Base-by-base conservation (phyloP, 371 early-diverging fungal genomes). In the Syncephalis fuscata region DNA sequence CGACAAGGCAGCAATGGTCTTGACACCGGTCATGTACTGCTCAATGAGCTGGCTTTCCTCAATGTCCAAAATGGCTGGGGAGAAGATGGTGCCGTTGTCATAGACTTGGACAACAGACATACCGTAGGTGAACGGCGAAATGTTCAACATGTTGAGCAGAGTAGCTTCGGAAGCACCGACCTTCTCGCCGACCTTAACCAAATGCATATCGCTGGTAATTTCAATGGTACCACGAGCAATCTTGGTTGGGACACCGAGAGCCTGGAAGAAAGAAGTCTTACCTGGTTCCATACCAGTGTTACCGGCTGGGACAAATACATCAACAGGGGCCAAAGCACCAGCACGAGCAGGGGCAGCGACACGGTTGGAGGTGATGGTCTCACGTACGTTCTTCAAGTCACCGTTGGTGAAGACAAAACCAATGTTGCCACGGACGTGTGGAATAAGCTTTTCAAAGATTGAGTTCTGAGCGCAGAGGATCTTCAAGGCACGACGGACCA, bases 171-270 rank as follows among this genome's bases (percentile, higher is more conserved):
- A 97, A 61, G 95, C 83, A 70, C 96, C 96, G 71, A 99, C 99
- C 77, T 87, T 88, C 62, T 79, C 67, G 52, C 94, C 98, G 57
- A 67, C 73, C 64, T 77, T 73, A 61, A 99, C 82, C 52, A 98
- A 71, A 65, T 88, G 80, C 65, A 95, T 89, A 54, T 94, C 92
- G 68, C 78, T 81, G 63, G 92, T 84, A 65, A 99, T 98, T 79
- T 99, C 99, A 80, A 99, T 95, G 73, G 97, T 95, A 88, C 99
- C 99, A 87, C 94, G 95, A 57, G 97, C 86, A 83, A 99, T 98
- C 93, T 99, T 99, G 81, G 99, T 99, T 57, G 96, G 92, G 76
- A 99, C 91, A 75, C 97, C 94, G 58, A 99, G 80, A 66, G 98
- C 98, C 79, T 99, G 99, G 93, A 99, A 99, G 91, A 98, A 98